Conservation (phyloP, 2,329 filamentous ascomycete species). For the Aspergillus amoenus region DNA sequence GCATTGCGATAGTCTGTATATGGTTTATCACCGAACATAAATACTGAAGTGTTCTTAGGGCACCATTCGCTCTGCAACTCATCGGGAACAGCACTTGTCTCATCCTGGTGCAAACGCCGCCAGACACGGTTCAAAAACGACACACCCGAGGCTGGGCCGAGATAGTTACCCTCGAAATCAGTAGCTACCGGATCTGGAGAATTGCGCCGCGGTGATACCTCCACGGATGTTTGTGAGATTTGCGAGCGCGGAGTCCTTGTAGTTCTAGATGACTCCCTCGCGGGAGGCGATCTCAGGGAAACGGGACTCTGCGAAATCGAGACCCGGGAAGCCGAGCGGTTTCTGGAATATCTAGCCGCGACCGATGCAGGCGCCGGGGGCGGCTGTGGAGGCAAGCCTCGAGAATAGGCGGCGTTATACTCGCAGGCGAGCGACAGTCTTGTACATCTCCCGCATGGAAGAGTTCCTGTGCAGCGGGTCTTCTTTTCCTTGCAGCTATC, state of each 20-base stretch:
- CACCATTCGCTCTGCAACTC: constrained; percentile 29
- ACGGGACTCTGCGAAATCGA: constrained; percentile 1
- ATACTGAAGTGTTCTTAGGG: constrained; percentile 45
- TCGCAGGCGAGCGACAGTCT: constrained; percentile 32
- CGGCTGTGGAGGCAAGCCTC: constrained; percentile 37
- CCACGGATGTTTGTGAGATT: constrained; percentile 9
- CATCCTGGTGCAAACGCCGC: constrained; percentile 63
- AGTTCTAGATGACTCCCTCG: constrained; percentile 4
- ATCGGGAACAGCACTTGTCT: constrained; percentile 32
- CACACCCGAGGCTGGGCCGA: constrained; percentile 54
- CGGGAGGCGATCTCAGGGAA: constrained; percentile 5
- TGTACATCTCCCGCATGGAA: constrained; percentile 36
- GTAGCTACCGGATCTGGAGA: constrained; percentile 50
- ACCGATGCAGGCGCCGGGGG: constrained; percentile 21
- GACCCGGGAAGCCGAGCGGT: neutral
- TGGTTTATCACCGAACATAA: constrained; percentile 53
- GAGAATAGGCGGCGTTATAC: constrained; percentile 39
- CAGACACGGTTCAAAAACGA: constrained; percentile 65
- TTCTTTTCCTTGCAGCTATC: constrained; percentile 42
- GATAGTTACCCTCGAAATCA: constrained; percentile 56
- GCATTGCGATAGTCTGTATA: constrained; percentile 39
- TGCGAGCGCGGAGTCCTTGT: constrained; percentile 1
- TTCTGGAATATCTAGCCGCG: constrained; percentile 11
- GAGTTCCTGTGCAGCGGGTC: constrained; percentile 37
- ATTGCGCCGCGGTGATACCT: constrained; percentile 27